A percentile compares a stretch with the other conserved stretches of the same genome.
phyloP scores from a whole-genome alignment of 75 land plant genomes.

The Pinus albicaulis region DNA sequence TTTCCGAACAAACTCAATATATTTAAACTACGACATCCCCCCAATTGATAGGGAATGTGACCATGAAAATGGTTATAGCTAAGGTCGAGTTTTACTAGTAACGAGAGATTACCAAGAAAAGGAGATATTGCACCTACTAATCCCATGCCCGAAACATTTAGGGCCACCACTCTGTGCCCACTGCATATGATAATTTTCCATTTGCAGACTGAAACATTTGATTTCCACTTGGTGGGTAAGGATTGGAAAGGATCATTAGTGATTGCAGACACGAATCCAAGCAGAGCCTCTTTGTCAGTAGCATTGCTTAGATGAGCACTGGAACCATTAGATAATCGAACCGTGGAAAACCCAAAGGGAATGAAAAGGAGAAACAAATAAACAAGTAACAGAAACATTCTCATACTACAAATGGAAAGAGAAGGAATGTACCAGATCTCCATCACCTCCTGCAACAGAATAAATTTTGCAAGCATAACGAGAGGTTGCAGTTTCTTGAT shows the following conservation, averaged over 20 bases:
- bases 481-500: no score
- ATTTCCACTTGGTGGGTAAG: background rate
- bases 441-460: no score
- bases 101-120: background rate
- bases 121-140: conserved; percentile 15
- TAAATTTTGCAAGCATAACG: no score
- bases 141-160: conserved; percentile 1
- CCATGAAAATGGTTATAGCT: conserved; percentile 19
- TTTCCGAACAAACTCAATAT: background rate
- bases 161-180: background rate
- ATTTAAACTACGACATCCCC: background rate
- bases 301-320: background rate
- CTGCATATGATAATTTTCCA: background rate
- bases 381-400: no score
- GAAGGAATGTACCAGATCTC: no score
- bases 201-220: background rate
- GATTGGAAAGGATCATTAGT: background rate
- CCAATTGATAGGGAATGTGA: conserved; percentile 10
- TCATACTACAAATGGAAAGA: no score
- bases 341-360: no score
- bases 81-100: conserved; percentile 4
- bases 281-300: background rate
- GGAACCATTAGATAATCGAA: background rate
- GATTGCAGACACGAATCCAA: background rate
- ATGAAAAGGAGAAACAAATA: no score